Percentiles rank a stretch among this genome's conserved stretches.
These are phyloP conservation scores for Fusarium chlamydosporum DNA, from an alignment of 2,329 filamentous ascomycete genomes.

Conservation along the genomic window DNA sequence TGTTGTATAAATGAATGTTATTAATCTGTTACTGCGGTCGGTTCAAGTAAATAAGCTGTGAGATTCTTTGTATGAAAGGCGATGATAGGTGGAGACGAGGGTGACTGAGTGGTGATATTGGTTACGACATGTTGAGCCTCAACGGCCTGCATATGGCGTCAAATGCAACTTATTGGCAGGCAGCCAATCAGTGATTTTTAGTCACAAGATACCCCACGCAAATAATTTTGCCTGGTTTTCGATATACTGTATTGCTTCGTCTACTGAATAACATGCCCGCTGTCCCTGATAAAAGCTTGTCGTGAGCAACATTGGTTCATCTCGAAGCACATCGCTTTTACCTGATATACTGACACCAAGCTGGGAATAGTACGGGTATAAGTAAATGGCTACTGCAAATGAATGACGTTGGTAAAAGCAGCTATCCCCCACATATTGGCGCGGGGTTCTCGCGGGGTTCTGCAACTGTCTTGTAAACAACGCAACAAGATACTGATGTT, in stretches of 20 bases:
- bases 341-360: background rate
- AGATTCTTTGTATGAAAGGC: background rate
- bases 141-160: conserved; percentile 20
- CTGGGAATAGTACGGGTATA: conserved; percentile 17
- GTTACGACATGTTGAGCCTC: conserved; percentile 38
- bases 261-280: no score
- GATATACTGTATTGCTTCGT: no score
- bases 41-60: background rate
- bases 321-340: background rate
- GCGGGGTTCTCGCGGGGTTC: conserved; percentile 2
- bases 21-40: background rate
- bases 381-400: background rate
- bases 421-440: background rate
- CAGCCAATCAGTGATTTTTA: conserved; percentile 25
- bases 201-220: conserved; percentile 6
- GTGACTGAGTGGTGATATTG: conserved; percentile 2
- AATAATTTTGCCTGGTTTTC: background rate
- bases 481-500: background rate
- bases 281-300: background rate
- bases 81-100: background rate
- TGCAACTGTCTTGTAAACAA: background rate
- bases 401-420: conserved; percentile 7
- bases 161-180: conserved; percentile 6
- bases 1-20: background rate
- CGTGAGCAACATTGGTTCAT: background rate